Base-by-base conservation (phyloP, 208 protist genomes). In the Leishmania martiniquensis region DNA sequence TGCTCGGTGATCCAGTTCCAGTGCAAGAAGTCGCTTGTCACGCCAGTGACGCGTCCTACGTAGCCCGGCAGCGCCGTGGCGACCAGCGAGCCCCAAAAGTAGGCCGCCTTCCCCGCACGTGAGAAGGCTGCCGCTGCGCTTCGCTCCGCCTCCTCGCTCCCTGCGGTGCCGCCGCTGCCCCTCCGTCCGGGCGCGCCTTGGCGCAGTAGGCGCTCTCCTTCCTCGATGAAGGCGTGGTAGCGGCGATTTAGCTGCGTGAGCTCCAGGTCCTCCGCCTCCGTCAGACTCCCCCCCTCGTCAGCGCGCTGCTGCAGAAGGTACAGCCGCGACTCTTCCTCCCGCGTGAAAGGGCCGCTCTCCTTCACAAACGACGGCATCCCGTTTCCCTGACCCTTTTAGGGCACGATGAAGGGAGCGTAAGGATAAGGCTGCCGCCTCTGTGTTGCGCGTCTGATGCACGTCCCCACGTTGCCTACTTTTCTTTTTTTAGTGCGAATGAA, bases 1-100 rank as follows among this genome's bases (percentile, higher is more conserved):
- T 82, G 68, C 65, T 94, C 86, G 1, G 83, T 85, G 42, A 97
- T 92, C 72, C 90, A 94, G 71, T 96, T 96, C 94, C 94, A 97
- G 72, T 97, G 94, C 32, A 89, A 72, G 78, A 95, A 97, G 77
- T 92, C 81, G 1, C 73, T 71, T 5, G 89, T 93, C 17, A 96
- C 62, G 22, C 94, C 94, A 0, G 89, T 65, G 75, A 94, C 89
- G 13, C 89, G 87, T 15, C 92, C 92, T 39, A 97, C 78, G 78
- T 95, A 96, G 12, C 92, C 94, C 2, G 91, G 91, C 39, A 96
- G 82, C 3, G 88, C 89, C 15, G 91, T 97, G n/a, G 90, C 93
- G 44, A 92, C 69, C 15, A 97, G 80, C 5, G 91, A 94, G 32
- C 87, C 87, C 88, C 90, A 97, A 78, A 97, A 97, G 76, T 95